Evolutionary conservation across 2,329 filamentous ascomycete species (phyloP), one percentile per base, ranked within the genome.

Genomic region (Epichloe gansuensis): DNA sequence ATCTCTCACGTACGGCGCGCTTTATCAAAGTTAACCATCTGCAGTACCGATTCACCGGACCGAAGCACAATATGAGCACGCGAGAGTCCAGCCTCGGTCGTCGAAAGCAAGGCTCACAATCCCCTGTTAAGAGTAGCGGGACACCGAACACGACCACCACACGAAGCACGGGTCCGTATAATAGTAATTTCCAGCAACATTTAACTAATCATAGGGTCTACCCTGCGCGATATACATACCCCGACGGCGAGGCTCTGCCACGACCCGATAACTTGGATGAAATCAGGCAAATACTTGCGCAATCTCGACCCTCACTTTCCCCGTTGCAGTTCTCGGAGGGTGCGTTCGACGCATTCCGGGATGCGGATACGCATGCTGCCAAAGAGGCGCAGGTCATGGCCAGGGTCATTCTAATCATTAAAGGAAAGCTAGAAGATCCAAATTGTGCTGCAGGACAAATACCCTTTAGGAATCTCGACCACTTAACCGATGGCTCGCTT

Each of bases 401-500:
- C 15, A 48, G 21, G 23, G 61, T 70, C 2, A 57, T 73, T 39
- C 62, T 67, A 9, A 58, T 64, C 17, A 64, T 71, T 50, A 52
- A 59, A 44, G 64, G 63, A 11, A 39, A 60, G 56, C 12, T 54
- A 48, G 51, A 58, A 46, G 56, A 56, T 45, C 52, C 44, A 9
- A 63, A 52, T 23, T 58, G 54, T 61, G 55, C 57, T 58, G 61
- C 51, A 42, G 58, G 58, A 39, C 59, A 63, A 46, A 57, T 63
- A 9, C 46, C 57, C 2, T 73, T 73, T 49, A 58, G 34, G 13
- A 69, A 70, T 52, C 64, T 72, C 44, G 58, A 63, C 13, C 58
- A 58, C 50, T 59, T 75, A 38, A 69, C 65, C 3, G 63, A 69
- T 54, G 63, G 64, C 4, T 62, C 62, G 15, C 59, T 68, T 31